phyloP scores from a whole-genome alignment of 2,329 filamentous ascomycete species.

The Huntiella decipiens region DNA sequence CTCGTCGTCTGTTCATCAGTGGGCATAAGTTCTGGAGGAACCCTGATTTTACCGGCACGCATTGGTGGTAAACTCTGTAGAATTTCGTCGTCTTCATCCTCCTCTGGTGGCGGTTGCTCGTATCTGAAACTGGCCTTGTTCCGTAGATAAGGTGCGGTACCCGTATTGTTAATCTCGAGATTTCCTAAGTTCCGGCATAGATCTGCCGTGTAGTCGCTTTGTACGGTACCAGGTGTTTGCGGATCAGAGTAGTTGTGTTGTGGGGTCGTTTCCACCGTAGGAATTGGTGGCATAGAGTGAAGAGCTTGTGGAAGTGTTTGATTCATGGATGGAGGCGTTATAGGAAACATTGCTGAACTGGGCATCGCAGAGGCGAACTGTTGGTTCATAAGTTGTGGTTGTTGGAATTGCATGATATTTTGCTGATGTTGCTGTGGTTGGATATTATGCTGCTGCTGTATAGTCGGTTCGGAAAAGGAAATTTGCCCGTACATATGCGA shows the following conservation, averaged over 20 bases:
- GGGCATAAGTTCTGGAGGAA: slow-evolving; percentile 86
- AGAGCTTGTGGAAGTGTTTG: slow-evolving; percentile 1
- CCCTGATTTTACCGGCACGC: slow-evolving; percentile 54
- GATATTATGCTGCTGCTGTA: slow-evolving; percentile 23
- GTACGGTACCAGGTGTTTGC: slow-evolving; percentile 30
- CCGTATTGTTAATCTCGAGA: slow-evolving; percentile 70
- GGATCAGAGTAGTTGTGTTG: slow-evolving; percentile 4
- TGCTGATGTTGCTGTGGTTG: slow-evolving; percentile 12
- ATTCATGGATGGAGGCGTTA: slow-evolving; percentile 7
- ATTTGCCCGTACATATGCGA: slow-evolving; percentile 28
- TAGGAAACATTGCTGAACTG: slow-evolving; percentile 6
- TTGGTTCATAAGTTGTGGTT: not conserved
- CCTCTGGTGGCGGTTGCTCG: slow-evolving; percentile 46
- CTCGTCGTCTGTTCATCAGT: slow-evolving; percentile 61
- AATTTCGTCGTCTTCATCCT: slow-evolving; percentile 54
- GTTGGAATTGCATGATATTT: not conserved
- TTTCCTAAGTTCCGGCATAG: slow-evolving; percentile 68
- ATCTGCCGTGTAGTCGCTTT: slow-evolving; percentile 50
- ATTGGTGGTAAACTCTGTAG: slow-evolving; percentile 52
- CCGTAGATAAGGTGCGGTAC: slow-evolving; percentile 74
- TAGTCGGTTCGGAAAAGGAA: slow-evolving; percentile 27
- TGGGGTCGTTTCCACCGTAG: slow-evolving; percentile 3
- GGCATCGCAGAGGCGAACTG: not conserved
- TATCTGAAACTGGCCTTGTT: slow-evolving; percentile 32
- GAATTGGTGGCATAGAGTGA: slow-evolving; percentile 1